Evolutionary conservation across 176 grass and related monocot genomes (phyloP).

Genomic region (Miscanthus lutarioriparius): DNA sequence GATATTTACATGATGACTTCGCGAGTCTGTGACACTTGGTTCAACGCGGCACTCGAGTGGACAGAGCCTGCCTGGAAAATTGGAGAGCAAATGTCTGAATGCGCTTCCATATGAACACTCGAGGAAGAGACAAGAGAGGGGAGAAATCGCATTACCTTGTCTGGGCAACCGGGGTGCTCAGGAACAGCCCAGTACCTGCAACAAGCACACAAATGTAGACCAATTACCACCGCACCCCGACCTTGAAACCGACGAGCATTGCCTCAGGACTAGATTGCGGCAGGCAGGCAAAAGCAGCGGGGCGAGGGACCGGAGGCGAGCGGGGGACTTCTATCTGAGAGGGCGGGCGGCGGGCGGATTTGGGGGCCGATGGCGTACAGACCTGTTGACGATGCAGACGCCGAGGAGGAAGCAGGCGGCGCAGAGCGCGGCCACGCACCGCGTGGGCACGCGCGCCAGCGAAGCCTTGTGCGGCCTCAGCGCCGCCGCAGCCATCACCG

Average conservation of each 20-base stretch:
- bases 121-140: neutral
- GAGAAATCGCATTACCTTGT: slow-evolving; percentile 25
- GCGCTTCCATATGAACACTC: neutral
- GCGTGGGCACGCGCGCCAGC: slow-evolving; percentile 49
- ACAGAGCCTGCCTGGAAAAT: slow-evolving; percentile 39
- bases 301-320: neutral
- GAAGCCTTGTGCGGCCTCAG: slow-evolving; percentile 48
- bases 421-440: slow-evolving; percentile 50
- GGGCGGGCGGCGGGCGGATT: slow-evolving; percentile 28
- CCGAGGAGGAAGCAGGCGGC: slow-evolving; percentile 62
- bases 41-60: slow-evolving; percentile 21
- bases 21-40: slow-evolving; percentile 47
- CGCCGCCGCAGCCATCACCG: slow-evolving; percentile 39
- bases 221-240: neutral
- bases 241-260: slow-evolving; percentile 32
- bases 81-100: neutral
- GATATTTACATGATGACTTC: slow-evolving; percentile 55
- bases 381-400: slow-evolving; percentile 57
- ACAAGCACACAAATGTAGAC: neutral
- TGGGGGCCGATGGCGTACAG: neutral
- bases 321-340: too few species aligned
- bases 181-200: slow-evolving; percentile 56
- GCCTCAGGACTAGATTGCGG: neutral
- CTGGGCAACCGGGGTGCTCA: slow-evolving; percentile 42
- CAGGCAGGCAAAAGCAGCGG: neutral